Evolutionary conservation across 1,284 basidiomycete species (phyloP), one percentile per base, ranked within the genome.

Genomic region (Coriolopsis trogii): DNA sequence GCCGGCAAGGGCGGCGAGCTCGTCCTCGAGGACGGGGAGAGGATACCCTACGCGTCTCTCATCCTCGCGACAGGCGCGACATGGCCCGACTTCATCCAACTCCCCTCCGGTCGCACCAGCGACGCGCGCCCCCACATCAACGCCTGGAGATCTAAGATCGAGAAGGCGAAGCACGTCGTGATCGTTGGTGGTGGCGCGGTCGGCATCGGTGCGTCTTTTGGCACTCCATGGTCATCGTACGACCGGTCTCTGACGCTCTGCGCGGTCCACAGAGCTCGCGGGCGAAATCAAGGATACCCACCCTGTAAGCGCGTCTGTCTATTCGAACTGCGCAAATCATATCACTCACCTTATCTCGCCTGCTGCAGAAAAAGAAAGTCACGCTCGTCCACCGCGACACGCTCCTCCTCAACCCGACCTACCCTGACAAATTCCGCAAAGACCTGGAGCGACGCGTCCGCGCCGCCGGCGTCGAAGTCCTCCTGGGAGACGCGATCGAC

Each of bases 121-220:
- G 74, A 78, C 4, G 68, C 76, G 6, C 47, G 72, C 13, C 65
- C 68, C 15, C 70, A 74, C 43, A 56, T 85, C 28, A 55, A 58
- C 4, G 53, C 65, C 1, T 81, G 78, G 76, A 70, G 79, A 29
- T 59, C 62, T 30, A 75, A 74, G 44, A 78, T 84, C 51, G 67
- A 72, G 31, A 66, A 68, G 2, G 80, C 84, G 1, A 69, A 72
- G 25, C 73, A 78, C 56, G 72, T 85, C 47, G 73, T 82, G 7
- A 66, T 88, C 31, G 80, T 74, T 6, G 87, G 85, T 26, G 85
- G 82, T 31, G 86, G 87, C 24, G 73, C 85, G 3, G 77, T 87
- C 24, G 84, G 82, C 7, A 66, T 79, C 43, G 86, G 85, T 85
- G 51, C 53, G 75, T 62, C 8, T 41, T 7, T n/a, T 6, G 7